Evolutionary conservation across 2,329 filamentous ascomycete species (phyloP), one percentile per base, ranked within the genome.

Genomic region (Hypoxylon sp.): DNA sequence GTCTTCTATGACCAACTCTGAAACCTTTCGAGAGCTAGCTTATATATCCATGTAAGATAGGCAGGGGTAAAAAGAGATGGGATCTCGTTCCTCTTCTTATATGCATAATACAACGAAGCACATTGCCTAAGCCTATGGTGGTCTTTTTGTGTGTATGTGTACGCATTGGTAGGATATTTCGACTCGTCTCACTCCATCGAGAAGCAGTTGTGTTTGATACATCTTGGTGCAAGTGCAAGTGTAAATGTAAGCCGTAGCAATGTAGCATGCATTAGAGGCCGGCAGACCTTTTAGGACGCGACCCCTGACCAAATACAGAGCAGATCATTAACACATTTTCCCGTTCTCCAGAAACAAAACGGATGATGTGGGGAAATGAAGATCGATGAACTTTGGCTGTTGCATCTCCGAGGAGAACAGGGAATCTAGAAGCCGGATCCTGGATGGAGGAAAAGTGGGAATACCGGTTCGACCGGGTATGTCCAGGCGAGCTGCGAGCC

Each of bases 351-450:
- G 16, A 52, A 19, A 46, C 20, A 34, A 46, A 42, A 45, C 15
- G 45, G 25, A 51, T 32, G 29, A 45, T 59, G 50, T 55, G 53
- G 53, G 38, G 53, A 51, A 54, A 29, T 30, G 49, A 50, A 55
- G 47, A 53, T 57, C 53, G 48, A 56, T 50, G 48, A 6, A 25
- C 57, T 38, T 51, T 30, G 38, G 49, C 37, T 51, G 56, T 44
- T 43, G 51, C 62, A 67, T 67, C 63, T 67, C 64, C 64, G 62
- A 67, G 64, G 56, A 57, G 46, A 41, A 29, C 38, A 25, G 46
- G 45, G 49, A 38, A 38, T 44, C 16, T 46, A 30, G 48, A 47
- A 50, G 45, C 5, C n/a, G n/a, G n/a, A n/a, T n/a, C n/a, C 47
- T 45, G 38, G 31, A 38, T 46, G 30, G 37, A 51, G 47, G 29